These are phyloP conservation scores for Amylocystis lapponica DNA, from an alignment of 768 basidiomycete genomes.

Conservation along the genomic window DNA sequence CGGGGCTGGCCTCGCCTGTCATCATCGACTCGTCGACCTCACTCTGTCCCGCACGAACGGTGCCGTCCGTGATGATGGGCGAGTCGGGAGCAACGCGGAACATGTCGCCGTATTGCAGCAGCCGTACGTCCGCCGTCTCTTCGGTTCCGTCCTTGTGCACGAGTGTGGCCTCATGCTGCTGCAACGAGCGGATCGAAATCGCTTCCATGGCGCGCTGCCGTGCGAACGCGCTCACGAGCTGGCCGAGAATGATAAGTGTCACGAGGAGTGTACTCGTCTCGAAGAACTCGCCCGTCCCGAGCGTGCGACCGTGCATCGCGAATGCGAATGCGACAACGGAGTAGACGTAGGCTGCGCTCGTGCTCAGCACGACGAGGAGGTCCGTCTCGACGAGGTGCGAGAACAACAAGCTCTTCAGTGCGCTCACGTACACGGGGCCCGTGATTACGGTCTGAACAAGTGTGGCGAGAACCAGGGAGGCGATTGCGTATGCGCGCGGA, in stretches of 20 bases:
- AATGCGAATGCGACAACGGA: constrained; percentile 35
- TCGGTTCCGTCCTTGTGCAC: constrained; percentile 20
- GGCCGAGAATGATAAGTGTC: constrained; percentile 37
- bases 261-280: constrained; percentile 39
- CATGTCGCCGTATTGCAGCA: constrained; percentile 32
- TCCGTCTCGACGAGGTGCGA: constrained; percentile 33
- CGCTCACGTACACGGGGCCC: constrained; percentile 31
- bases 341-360: constrained; percentile 34
- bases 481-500: constrained; percentile 29
- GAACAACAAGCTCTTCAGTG: constrained; percentile 31
- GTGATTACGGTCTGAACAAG: constrained; percentile 31
- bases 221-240: constrained; percentile 31
- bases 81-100: constrained; percentile 30
- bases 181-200: constrained; percentile 29
- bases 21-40: constrained; percentile 38
- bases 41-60: constrained; percentile 28
- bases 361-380: constrained; percentile 34
- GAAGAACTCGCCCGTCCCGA: constrained; percentile 32
- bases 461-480: constrained; percentile 34
- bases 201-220: constrained; percentile 31
- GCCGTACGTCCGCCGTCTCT: constrained; percentile 21
- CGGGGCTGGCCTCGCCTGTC: constrained; percentile 36
- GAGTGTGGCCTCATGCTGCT: constrained; percentile 26
- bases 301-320: constrained; percentile 24
- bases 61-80: constrained; percentile 35